These are phyloP conservation scores for Fusarium compactum DNA, from an alignment of 2,329 filamentous ascomycete species.

Conservation along the genomic window DNA sequence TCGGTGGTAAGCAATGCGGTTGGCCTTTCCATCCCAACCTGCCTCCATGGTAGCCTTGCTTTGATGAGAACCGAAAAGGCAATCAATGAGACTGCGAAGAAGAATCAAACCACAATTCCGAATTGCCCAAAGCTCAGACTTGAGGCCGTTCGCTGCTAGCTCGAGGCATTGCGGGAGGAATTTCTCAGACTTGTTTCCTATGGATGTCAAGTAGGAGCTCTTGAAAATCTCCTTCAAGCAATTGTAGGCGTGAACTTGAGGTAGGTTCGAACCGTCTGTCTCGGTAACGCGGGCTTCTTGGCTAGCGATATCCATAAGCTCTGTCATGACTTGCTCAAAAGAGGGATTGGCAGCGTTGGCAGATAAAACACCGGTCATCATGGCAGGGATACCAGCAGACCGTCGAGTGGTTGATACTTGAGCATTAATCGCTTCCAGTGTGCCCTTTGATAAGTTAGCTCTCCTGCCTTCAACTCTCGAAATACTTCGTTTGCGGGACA, in stretches of 20 bases:
- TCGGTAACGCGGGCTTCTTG: slow-evolving; percentile 65
- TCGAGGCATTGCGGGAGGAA: slow-evolving; percentile 80
- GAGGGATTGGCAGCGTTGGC: slow-evolving; percentile 71
- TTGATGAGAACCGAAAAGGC: slow-evolving; percentile 80
- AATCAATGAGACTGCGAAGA: slow-evolving; percentile 85
- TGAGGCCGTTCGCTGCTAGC: slow-evolving; percentile 83
- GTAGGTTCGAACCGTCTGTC: slow-evolving; percentile 75
- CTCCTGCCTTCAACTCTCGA: neutral
- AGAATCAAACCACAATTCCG: slow-evolving; percentile 93
- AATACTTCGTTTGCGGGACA: neutral
- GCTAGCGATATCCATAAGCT: slow-evolving; percentile 70
- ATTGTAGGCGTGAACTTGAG: slow-evolving; percentile 95
- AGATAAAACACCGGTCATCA: slow-evolving; percentile 84
- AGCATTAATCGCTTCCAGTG: slow-evolving; percentile 76
- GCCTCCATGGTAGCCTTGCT: slow-evolving; percentile 72
- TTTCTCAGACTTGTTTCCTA: slow-evolving; percentile 78
- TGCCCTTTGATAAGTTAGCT: slow-evolving; percentile 59
- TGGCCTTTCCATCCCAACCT: slow-evolving; percentile 73
- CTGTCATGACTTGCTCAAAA: slow-evolving; percentile 73
- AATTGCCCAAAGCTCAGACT: slow-evolving; percentile 90
- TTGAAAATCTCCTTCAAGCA: slow-evolving; percentile 93
- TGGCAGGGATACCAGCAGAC: slow-evolving; percentile 90
- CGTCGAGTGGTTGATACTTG: slow-evolving; percentile 87
- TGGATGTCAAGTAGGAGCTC: slow-evolving; percentile 78
- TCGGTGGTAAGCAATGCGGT: slow-evolving; percentile 76